Evolutionary conservation across 345 rosid genomes (phyloP).

Genomic region (Noccaea caerulescens): DNA sequence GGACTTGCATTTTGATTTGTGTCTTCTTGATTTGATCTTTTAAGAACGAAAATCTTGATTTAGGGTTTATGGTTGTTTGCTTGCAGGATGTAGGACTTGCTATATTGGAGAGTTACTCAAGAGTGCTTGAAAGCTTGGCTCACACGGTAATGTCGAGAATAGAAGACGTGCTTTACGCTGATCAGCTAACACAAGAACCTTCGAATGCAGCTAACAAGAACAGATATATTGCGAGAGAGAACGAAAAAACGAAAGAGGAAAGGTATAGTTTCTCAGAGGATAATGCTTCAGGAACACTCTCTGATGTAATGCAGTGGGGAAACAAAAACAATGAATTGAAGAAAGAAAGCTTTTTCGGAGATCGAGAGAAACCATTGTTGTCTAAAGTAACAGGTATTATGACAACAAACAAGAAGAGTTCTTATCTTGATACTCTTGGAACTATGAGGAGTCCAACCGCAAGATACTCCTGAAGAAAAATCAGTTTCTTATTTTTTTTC

Average conservation of each 20-base stretch:
- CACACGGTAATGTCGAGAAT: conserved; percentile 74
- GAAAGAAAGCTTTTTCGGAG: conserved; percentile 53
- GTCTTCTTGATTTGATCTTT: background rate
- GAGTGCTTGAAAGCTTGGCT: conserved; percentile 86
- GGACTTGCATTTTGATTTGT: background rate
- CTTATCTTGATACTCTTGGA: conserved; percentile 68
- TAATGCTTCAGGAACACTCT: conserved; percentile 50
- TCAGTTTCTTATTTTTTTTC: background rate
- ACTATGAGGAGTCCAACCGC: conserved; percentile 74
- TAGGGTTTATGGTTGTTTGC: background rate
- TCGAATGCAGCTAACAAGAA: conserved; percentile 47
- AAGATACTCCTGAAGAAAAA: conserved; percentile 36
- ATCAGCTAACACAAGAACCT: conserved; percentile 62
- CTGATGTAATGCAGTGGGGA: conserved; percentile 84
- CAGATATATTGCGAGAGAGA: conserved; percentile 29
- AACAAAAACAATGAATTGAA: conserved; percentile 49
- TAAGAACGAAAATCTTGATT: background rate
- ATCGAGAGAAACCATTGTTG: conserved; percentile 45
- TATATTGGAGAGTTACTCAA: conserved; percentile 80
- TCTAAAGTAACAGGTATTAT: conserved; percentile 50
- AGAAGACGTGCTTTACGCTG: conserved; percentile 78
- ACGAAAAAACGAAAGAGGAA: conserved; percentile 42
- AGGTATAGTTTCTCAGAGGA: conserved; percentile 42
- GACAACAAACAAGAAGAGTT: conserved; percentile 54
- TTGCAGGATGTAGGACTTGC: conserved; percentile 86